Percentiles rank a stretch among this genome's conserved stretches.
Conservation (phyloP, 306 rosid species). For the Vigna radiata region DNA sequence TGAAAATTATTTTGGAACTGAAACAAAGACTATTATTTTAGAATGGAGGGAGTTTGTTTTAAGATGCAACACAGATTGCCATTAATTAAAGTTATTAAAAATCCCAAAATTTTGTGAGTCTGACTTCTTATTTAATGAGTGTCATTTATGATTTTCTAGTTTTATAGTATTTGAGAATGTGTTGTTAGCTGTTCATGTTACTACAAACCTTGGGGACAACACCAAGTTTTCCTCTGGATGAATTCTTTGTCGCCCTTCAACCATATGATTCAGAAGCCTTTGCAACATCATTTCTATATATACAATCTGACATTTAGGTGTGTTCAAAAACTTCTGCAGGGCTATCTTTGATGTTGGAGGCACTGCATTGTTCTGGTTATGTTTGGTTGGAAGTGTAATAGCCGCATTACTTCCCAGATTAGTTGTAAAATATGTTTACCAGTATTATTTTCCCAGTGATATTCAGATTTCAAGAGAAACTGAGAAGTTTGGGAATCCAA, state of each 20-base stretch:
- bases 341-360: slow-evolving; percentile 60
- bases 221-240: background rate
- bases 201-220: background rate
- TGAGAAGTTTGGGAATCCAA: slow-evolving; percentile 60
- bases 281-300: background rate
- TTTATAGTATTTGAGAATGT: background rate
- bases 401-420: slow-evolving; percentile 75
- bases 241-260: slow-evolving; percentile 2
- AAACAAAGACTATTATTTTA: too few relatives aligned
- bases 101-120: background rate
- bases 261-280: background rate
- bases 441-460: slow-evolving; percentile 69
- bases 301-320: slow-evolving; percentile 30
- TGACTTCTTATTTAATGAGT: background rate
- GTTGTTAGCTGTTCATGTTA: background rate
- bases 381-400: slow-evolving; percentile 63
- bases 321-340: slow-evolving; percentile 59
- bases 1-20: too few relatives aligned
- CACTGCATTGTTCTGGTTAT: slow-evolving; percentile 69
- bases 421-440: slow-evolving; percentile 62
- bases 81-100: background rate
- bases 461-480: slow-evolving; percentile 84
- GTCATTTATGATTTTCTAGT: background rate
- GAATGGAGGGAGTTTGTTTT: background rate
- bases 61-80: background rate